phyloP scores from a whole-genome alignment of 2,329 filamentous ascomycete genomes.

The Neonectria coccinea region DNA sequence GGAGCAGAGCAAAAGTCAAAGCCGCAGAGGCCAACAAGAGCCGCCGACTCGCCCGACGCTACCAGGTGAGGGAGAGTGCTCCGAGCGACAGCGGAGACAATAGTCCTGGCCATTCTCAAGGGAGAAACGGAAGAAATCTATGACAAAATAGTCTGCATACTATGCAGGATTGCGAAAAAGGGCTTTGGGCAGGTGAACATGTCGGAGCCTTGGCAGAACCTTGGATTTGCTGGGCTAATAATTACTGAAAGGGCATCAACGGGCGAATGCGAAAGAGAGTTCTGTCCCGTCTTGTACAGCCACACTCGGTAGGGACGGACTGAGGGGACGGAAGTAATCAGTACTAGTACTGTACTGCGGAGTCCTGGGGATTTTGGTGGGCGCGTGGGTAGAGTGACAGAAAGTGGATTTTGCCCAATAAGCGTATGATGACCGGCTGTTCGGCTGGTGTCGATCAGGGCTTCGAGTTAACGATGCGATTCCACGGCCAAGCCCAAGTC shows the following conservation, averaged over 20 bases:
- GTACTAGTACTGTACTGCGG: neutral
- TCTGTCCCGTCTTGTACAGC: slow-evolving; percentile 10
- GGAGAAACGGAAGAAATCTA: neutral
- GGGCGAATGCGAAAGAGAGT: slow-evolving; percentile 12
- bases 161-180: neutral
- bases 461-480: slow-evolving; percentile 10
- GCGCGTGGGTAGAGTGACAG: slow-evolving; percentile 13
- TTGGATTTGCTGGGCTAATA: too few relatives aligned
- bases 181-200: neutral
- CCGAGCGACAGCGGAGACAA: neutral
- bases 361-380: slow-evolving; percentile 1
- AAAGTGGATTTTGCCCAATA: neutral
- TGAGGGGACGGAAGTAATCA: slow-evolving; percentile 1
- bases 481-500: slow-evolving; percentile 8
- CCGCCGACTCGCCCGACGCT: neutral
- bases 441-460: slow-evolving; percentile 14
- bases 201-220: neutral
- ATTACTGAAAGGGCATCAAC: neutral
- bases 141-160: neutral
- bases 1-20: slow-evolving; percentile 10
- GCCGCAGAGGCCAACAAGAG: neutral
- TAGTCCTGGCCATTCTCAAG: neutral
- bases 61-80: neutral
- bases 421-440: slow-evolving; percentile 14
- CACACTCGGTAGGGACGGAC: slow-evolving; percentile 16